Evolutionary conservation across 352 stramenopile species (phyloP).

Genomic region (Pythium pectinolyticum): DNA sequence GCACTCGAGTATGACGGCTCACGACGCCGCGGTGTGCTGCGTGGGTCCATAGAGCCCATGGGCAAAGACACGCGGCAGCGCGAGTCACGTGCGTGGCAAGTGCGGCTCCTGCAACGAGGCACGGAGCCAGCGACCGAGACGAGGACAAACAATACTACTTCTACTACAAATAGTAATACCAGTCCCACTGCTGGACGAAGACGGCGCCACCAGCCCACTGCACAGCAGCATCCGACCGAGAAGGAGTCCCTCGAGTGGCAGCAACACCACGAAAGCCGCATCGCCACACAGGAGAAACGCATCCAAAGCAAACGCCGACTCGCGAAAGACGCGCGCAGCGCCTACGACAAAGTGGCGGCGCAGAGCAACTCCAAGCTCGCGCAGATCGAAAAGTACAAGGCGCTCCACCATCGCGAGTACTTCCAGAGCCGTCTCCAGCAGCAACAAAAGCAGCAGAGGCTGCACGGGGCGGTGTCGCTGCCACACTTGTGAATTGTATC

Average conservation of each 20-base stretch:
- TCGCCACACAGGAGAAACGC: constrained; percentile 1
- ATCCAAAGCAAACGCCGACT: constrained; percentile 31
- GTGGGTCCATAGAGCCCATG: constrained; percentile 2
- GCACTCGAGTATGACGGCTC: constrained; percentile 19
- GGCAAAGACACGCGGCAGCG: neutral
- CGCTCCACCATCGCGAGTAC: constrained; percentile 39
- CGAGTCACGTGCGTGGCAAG: constrained; percentile 40
- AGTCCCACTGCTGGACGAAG: neutral
- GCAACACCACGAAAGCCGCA: constrained; percentile 27
- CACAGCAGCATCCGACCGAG: constrained; percentile 27
- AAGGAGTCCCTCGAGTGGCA: constrained; percentile 45
- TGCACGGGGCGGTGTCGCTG: neutral
- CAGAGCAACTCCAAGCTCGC: constrained; percentile 54
- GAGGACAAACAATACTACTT: neutral
- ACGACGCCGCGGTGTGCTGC: constrained; percentile 15
- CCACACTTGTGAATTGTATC: neutral
- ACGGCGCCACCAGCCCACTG: neutral
- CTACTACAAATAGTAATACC: neutral
- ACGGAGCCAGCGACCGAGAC: neutral
- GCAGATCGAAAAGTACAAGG: constrained; percentile 57
- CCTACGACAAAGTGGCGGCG: constrained; percentile 46
- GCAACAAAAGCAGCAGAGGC: too few relatives aligned
- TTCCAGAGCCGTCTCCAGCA: constrained; percentile 43
- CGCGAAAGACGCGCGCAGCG: constrained; percentile 34
- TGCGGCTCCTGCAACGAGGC: constrained; percentile 45